Conservation (phyloP, 768 basidiomycete species). For the Russula abietina region DNA sequence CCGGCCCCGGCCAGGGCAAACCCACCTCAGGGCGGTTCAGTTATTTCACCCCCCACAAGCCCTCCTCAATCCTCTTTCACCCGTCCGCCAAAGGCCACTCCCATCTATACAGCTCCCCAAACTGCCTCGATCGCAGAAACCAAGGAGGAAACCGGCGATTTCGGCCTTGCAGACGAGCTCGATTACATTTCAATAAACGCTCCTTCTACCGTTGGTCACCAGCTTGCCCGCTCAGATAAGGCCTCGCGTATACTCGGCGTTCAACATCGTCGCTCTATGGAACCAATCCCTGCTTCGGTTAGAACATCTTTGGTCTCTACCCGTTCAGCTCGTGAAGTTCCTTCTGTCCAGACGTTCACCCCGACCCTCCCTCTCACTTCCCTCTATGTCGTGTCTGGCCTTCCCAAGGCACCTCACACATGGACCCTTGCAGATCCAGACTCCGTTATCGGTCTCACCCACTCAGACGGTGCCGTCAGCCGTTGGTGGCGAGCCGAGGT, state of each 20-base stretch:
- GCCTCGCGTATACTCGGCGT: slow-evolving; percentile 75
- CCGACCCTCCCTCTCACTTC: slow-evolving; percentile 75
- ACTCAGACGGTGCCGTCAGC: slow-evolving; percentile 77
- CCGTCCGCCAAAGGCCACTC: slow-evolving; percentile 1
- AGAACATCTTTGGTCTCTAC: slow-evolving; percentile 76
- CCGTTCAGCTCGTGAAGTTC: slow-evolving; percentile 53
- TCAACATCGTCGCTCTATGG: slow-evolving; percentile 70
- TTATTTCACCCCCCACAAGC: background rate
- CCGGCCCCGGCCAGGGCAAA: background rate
- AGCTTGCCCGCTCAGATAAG: slow-evolving; percentile 54
- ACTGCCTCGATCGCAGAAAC: background rate
- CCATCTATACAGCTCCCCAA: background rate
- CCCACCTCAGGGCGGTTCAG: background rate
- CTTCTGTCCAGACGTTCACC: slow-evolving; percentile 53
- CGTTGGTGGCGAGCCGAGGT: slow-evolving; percentile 92
- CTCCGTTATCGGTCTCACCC: slow-evolving; percentile 72
- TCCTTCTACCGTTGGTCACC: slow-evolving; percentile 28
- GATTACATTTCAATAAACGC: slow-evolving; percentile 60
- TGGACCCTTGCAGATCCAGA: slow-evolving; percentile 88
- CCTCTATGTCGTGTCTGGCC: slow-evolving; percentile 81
- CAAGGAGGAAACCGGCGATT: slow-evolving; percentile 28
- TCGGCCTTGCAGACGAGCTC: slow-evolving; percentile 60
- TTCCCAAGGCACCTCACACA: slow-evolving; percentile 83
- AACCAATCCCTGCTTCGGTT: slow-evolving; percentile 72
- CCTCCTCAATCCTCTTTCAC: background rate